These are phyloP conservation scores for Atalantia buxifolia DNA, from an alignment of 345 rosid species.

Conservation along the genomic window DNA sequence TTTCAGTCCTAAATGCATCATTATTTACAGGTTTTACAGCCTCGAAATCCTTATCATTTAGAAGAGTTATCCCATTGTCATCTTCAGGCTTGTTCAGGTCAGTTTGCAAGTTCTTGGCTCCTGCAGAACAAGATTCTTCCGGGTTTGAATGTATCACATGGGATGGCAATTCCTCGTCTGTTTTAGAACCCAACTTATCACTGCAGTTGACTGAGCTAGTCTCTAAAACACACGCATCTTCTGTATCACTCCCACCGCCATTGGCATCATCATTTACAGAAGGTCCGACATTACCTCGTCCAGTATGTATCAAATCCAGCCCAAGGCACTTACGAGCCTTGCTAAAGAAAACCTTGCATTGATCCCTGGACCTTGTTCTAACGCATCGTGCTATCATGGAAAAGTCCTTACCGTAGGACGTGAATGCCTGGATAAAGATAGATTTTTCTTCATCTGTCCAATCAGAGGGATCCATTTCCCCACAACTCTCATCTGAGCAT, in stretches of 20 bases:
- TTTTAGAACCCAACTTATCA: conserved; percentile 40
- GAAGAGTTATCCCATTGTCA: conserved; percentile 20
- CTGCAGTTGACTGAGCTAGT: conserved; percentile 41
- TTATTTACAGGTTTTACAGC: conserved; percentile 26
- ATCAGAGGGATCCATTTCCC: conserved; percentile 75
- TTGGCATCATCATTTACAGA: conserved; percentile 51
- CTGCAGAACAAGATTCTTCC: conserved; percentile 26
- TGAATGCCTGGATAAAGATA: conserved; percentile 66
- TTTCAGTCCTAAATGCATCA: conserved; percentile 26
- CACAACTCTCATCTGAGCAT: conserved; percentile 91
- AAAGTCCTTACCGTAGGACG: conserved; percentile 84
- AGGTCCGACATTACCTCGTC: conserved; percentile 35
- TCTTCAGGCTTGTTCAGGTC: conserved; percentile 33
- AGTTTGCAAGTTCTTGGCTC: conserved; percentile 26
- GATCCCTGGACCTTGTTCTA: conserved; percentile 72
- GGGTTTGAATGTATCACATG: conserved; percentile 28
- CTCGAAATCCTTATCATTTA: conserved; percentile 27
- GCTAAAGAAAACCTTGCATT: conserved; percentile 89
- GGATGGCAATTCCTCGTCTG: conserved; percentile 35
- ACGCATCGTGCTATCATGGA: conserved; percentile 57
- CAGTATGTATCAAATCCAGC: conserved; percentile 58
- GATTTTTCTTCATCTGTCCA: conserved; percentile 95
- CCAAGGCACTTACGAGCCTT: conserved; percentile 94
- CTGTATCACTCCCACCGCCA: conserved; percentile 78
- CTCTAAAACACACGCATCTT: conserved; percentile 59